A percentile compares a stretch with the other conserved stretches of the same genome.
These are phyloP conservation scores for Nigrograna mackinnonii DNA, from an alignment of 2,329 filamentous ascomycete genomes.

Conservation along the genomic window DNA sequence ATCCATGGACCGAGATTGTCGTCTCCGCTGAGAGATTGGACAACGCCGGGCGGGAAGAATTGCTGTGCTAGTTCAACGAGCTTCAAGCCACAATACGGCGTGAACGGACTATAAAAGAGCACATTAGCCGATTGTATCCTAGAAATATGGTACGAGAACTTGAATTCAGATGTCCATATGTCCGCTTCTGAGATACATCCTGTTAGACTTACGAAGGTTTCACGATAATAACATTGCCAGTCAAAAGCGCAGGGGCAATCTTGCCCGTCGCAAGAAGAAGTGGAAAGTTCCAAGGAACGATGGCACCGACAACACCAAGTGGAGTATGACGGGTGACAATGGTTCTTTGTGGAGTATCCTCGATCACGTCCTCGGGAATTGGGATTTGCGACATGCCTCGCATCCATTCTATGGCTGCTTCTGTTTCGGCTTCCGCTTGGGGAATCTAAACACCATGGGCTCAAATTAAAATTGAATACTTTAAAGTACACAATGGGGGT, in stretches of 20 bases:
- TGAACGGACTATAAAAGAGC: no score
- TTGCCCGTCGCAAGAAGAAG: slow-evolving; percentile 58
- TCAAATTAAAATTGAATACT: no score
- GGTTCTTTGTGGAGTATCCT: no score
- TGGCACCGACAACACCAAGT: slow-evolving; percentile 14
- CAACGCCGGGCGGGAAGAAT: slow-evolving; percentile 64
- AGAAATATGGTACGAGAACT: no score
- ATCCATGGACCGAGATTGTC: slow-evolving; percentile 64
- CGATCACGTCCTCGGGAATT: no score
- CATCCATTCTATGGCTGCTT: neutral
- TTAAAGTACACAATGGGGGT: neutral
- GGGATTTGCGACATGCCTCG: no score
- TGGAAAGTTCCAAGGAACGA: slow-evolving; percentile 55
- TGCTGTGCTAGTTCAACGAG: slow-evolving; percentile 60
- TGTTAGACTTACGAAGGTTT: no score
- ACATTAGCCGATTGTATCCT: no score
- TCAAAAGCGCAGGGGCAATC: slow-evolving; percentile 59
- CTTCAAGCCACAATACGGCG: slow-evolving; percentile 63
- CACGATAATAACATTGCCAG: slow-evolving; percentile 60
- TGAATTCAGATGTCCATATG: no score
- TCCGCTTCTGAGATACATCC: no score
- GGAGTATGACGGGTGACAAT: no score
- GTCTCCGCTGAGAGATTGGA: slow-evolving; percentile 64
- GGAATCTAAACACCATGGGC: neutral
- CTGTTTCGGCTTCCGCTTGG: neutral